Evolutionary conservation across 1,284 basidiomycete genomes (phyloP).

Genomic region (Leccinum fuscescens): DNA sequence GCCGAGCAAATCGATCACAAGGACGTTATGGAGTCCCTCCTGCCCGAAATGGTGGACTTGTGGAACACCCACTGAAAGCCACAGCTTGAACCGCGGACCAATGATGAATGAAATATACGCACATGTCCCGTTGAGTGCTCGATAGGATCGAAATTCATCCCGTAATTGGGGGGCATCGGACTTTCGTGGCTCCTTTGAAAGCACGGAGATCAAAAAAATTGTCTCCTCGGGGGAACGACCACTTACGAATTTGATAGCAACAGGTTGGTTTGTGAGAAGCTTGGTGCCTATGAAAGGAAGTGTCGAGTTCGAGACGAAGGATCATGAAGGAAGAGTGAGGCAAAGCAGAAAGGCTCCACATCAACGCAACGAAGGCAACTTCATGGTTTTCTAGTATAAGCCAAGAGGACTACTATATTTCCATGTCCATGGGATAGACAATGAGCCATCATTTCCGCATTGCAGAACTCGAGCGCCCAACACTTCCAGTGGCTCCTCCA

Average conservation of each 20-base stretch:
- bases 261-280: slow-evolving; percentile 84
- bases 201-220: slow-evolving; percentile 15
- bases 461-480: slow-evolving; percentile 20
- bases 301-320: slow-evolving; percentile 16
- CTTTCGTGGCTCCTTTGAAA: slow-evolving; percentile 88
- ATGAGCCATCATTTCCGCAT: slow-evolving; percentile 1
- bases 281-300: slow-evolving; percentile 66
- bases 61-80: slow-evolving; percentile 77
- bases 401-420: slow-evolving; percentile 5
- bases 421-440: slow-evolving; percentile 7
- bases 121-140: slow-evolving; percentile 92
- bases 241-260: slow-evolving; percentile 97
- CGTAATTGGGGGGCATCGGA: slow-evolving; percentile 96
- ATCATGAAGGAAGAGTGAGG: slow-evolving; percentile 5
- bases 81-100: slow-evolving; percentile 16
- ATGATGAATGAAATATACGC: slow-evolving; percentile 37
- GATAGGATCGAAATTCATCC: slow-evolving; percentile 97
- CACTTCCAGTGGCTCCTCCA: slow-evolving; percentile 1
- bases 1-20: slow-evolving; percentile 84
- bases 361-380: slow-evolving; percentile 8
- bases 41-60: slow-evolving; percentile 99
- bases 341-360: slow-evolving; percentile 1
- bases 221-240: slow-evolving; percentile 16
- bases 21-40: slow-evolving; percentile 95
- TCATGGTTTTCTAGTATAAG: slow-evolving; percentile 5